These are phyloP conservation scores for Penicillium argentinense DNA, from an alignment of 495 filamentous ascomycete genomes.

Conservation along the genomic window DNA sequence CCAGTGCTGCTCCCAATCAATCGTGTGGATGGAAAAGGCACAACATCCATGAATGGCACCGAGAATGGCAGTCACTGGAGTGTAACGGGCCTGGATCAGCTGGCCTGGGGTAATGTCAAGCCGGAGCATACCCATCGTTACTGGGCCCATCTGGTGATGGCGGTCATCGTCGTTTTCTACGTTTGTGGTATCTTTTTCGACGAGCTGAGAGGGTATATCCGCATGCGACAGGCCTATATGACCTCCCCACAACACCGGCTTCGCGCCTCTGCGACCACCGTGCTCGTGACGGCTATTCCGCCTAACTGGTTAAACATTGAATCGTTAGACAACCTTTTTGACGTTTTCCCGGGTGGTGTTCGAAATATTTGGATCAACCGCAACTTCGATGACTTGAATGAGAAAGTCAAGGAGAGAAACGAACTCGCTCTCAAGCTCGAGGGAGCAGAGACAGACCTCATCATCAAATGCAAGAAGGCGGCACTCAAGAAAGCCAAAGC, in stretches of 20 bases:
- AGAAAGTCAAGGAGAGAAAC: slow-evolving; percentile 80
- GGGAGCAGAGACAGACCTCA: slow-evolving; percentile 78
- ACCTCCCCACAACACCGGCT: slow-evolving; percentile 95
- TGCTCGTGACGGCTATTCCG: slow-evolving; percentile 88
- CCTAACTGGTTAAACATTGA: slow-evolving; percentile 82
- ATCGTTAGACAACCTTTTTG: slow-evolving; percentile 80
- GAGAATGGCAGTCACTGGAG: slow-evolving; percentile 34
- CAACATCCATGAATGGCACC: slow-evolving; percentile 45
- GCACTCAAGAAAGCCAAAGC: slow-evolving; percentile 65
- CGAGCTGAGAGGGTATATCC: slow-evolving; percentile 88
- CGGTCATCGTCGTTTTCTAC: slow-evolving; percentile 75
- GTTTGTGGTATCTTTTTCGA: slow-evolving; percentile 86
- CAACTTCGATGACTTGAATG: slow-evolving; percentile 80
- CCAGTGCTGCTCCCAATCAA: slow-evolving; percentile 89
- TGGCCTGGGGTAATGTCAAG: slow-evolving; percentile 91
- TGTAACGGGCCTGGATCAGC: slow-evolving; percentile 71
- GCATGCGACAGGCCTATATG: slow-evolving; percentile 88
- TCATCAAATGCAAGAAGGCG: slow-evolving; percentile 73
- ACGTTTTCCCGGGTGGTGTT: slow-evolving; percentile 95
- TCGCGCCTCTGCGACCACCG: slow-evolving; percentile 93
- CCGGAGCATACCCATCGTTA: slow-evolving; percentile 69
- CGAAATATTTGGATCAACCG: slow-evolving; percentile 97
- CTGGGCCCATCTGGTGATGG: slow-evolving; percentile 86
- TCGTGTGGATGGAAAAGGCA: slow-evolving; percentile 66
- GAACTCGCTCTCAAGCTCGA: slow-evolving; percentile 73